phyloP scores from a whole-genome alignment of 2,329 filamentous ascomycete genomes.

The Teratosphaeria pseudoeucalypti region DNA sequence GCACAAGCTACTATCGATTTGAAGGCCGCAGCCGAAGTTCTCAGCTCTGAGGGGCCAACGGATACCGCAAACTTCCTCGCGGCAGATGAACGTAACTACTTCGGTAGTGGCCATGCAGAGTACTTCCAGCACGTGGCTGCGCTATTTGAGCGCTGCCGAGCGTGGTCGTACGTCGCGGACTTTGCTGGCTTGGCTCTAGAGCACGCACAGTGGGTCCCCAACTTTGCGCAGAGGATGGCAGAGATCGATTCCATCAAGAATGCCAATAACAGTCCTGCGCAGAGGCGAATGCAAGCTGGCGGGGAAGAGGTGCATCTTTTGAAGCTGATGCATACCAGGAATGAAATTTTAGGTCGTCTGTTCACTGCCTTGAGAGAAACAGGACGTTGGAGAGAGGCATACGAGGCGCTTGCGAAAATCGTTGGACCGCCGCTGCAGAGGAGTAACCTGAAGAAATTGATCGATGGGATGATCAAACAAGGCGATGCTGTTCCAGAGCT shows the following conservation, averaged over 20 bases:
- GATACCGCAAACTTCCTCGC: conserved; percentile 56
- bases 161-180: conserved; percentile 71
- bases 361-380: conserved; percentile 75
- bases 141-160: conserved; percentile 68
- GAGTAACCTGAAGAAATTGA: conserved; percentile 59
- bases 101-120: conserved; percentile 63
- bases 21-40: conserved; percentile 39
- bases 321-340: conserved; percentile 33
- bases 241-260: conserved; percentile 20
- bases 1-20: conserved; percentile 65
- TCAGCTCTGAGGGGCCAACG: conserved; percentile 15
- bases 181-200: conserved; percentile 50
- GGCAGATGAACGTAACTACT: conserved; percentile 57
- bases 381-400: conserved; percentile 71
- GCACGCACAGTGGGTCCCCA: conserved; percentile 10
- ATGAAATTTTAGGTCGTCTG: conserved; percentile 69
- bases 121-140: conserved; percentile 82
- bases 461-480: conserved; percentile 31
- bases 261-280: conserved; percentile 18
- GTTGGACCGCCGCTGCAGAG: conserved; percentile 56
- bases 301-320: conserved; percentile 26
- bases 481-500: conserved; percentile 31
- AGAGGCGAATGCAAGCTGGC: conserved; percentile 15
- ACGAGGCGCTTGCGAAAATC: conserved; percentile 65
- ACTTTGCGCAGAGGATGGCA: conserved; percentile 11